Evolutionary conservation across 257 asterid genomes (phyloP), one percentile per base, ranked within the genome.

Genomic region (Nicotiana tomentosiformis): DNA sequence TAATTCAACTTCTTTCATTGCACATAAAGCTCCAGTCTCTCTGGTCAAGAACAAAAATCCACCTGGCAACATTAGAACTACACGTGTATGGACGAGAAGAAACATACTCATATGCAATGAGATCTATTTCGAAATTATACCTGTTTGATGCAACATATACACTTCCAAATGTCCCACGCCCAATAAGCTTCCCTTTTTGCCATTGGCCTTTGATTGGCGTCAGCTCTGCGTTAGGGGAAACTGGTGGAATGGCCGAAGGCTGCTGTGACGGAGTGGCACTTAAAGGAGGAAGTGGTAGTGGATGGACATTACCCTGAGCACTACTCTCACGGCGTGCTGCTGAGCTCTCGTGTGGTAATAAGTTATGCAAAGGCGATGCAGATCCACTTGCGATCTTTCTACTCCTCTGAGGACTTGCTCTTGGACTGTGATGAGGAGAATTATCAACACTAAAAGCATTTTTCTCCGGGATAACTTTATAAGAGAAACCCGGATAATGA

Each of bases 1-100:
- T 78, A 95, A 88, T 67, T 95, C 98, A 74, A 95, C 98, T 87
- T 92, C 98, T 92, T 95, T 95, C 98, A 95, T 90, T 2, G 98
- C 98, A 87, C 98, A 95, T 85, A 92, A 93, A 58, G 98, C 98
- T 84, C 98, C 98, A 66, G 98, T 95, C 85, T 93, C 94, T 84
- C 97, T 95, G 88, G 83, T 57, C 46, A 82, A 64, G n/a, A 46
- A 11, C 29, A 77, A 14, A 76, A 60, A 26, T 32, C 33, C 57
- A 49, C 2, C 46, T 53, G 55, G 68, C 26, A 2, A 61, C 30
- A 81, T 43, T 39, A 76, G 76, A 64, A 74, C 37, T 64, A 53
- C 16, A 17, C 16, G 83, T 69, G 62, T 30, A 66, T 81, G 43
- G 11, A 51, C 55, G 60, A 30, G 62, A 3, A 15, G 57, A 46